Evolutionary conservation across 192 early-diverging fungal species (phyloP).

Genomic region (Glomus cerebriforme): DNA sequence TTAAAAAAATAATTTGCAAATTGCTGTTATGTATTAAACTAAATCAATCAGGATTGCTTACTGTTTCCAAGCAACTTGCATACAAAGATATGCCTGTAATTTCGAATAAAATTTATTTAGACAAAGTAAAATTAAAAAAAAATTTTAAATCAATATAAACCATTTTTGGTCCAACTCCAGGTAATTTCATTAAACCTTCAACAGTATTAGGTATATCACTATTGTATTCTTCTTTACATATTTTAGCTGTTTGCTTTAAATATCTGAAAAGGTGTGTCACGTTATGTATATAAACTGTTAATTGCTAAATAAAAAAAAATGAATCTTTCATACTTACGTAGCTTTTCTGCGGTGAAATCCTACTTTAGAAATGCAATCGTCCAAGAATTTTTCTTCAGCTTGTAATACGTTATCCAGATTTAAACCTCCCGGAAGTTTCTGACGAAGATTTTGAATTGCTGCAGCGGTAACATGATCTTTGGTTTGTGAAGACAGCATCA

Average conservation of each 20-base stretch:
- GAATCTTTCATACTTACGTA: constrained; percentile 31
- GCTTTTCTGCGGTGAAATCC: constrained; percentile 92
- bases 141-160: constrained; percentile 37
- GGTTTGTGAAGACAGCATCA: constrained; percentile 93
- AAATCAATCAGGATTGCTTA: constrained; percentile 34
- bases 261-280: constrained; percentile 44
- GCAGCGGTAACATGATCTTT: constrained; percentile 86
- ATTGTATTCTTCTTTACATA: constrained; percentile 68
- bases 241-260: constrained; percentile 76
- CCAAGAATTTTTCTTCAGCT: constrained; percentile 62
- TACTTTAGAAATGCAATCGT: constrained; percentile 75
- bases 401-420: constrained; percentile 65
- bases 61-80: constrained; percentile 85
- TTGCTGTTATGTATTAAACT: not conserved
- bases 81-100: constrained; percentile 68
- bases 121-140: not conserved
- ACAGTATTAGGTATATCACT: constrained; percentile 84
- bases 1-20: not conserved
- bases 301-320: not conserved
- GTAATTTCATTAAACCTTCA: constrained; percentile 74
- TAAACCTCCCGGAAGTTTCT: constrained; percentile 65
- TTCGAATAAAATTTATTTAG: not conserved
- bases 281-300: not conserved
- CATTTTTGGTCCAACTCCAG: constrained; percentile 97
- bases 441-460: constrained; percentile 71